Evolutionary conservation across 345 rosid genomes (phyloP), one percentile per base, ranked within the genome.

Genomic region (Salix dunnii): DNA sequence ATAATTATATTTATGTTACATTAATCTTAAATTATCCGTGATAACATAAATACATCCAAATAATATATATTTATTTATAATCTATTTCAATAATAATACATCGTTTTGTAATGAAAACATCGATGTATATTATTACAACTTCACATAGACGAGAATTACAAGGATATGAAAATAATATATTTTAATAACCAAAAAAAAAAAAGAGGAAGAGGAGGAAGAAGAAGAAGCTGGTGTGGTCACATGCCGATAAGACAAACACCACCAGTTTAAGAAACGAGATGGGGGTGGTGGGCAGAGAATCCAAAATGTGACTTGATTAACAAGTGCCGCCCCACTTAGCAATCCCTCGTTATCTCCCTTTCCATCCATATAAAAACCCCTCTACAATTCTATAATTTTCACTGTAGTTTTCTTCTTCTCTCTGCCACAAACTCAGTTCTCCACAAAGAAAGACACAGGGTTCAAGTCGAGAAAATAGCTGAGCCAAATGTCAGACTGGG

Each of bases 401-500:
- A 40, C 1, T 23, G 14, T 48, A 49, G 35, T 16, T 49, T 38
- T 25, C 76, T 36, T 25, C 17, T 21, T 31, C 58, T 20, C 21
- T 33, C 33, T 51, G 18, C 27, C 4, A 3, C 33, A 6, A 17
- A 30, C 53, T 18, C 42, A 12, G 65, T 35, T 35, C 46, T 33
- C 58, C 21, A 27, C 20, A 25, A 13, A 77, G 60, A 25, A 28
- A 64, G 73, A 40, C 36, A 25, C 7, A 3, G 48, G 18, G 25
- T 7, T 18, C 58, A 40, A 7, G 13, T n/a, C 10, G 35, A 51
- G 13, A 38, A 25, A 40, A 3, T 2, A 9, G 20, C 49, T 5
- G 25, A 6, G n/a, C 8, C 64, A 67, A 31, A 89, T 87, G 93
- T 82, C 82, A 76, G 86, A 91, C 70, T 89, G 91, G 95, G 91